phyloP scores from a whole-genome alignment of 1,284 basidiomycete species.

The Papiliotrema fonsecae region DNA sequence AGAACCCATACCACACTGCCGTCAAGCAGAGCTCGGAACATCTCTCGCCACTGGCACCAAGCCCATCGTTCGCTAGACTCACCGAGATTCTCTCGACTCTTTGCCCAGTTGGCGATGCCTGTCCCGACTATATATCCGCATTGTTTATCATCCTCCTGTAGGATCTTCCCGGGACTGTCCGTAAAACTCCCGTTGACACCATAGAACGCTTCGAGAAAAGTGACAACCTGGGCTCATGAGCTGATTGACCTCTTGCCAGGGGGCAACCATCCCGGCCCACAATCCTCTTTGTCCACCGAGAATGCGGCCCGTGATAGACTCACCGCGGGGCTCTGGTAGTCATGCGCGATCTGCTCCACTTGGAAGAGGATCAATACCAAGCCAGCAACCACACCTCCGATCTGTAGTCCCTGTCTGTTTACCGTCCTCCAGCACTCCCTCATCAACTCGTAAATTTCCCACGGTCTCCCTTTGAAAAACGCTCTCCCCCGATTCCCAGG shows the following conservation, averaged over 20 bases:
- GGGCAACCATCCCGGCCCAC: no score
- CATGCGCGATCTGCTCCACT: conserved; percentile 22
- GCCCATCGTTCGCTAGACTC: conserved; percentile 4
- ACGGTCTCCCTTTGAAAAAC: conserved; percentile 14
- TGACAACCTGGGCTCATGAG: background rate
- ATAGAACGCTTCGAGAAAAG: background rate
- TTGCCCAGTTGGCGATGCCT: conserved; percentile 28
- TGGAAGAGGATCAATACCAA: conserved; percentile 19
- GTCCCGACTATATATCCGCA: conserved; percentile 28
- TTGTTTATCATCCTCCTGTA: conserved; percentile 7
- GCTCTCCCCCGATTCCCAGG: background rate
- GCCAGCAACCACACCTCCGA: conserved; percentile 20
- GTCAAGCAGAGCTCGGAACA: no score
- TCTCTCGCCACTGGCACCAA: background rate
- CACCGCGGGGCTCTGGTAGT: conserved; percentile 6
- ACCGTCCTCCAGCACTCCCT: conserved; percentile 15
- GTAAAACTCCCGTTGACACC: background rate
- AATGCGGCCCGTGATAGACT: no score
- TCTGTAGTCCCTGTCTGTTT: conserved; percentile 25
- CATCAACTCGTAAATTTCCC: conserved; percentile 23
- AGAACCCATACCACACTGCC: conserved; percentile 29
- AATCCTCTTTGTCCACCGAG: no score
- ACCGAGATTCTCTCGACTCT: conserved; percentile 20
- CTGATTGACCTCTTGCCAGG: background rate
- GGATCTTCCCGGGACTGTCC: background rate